Conservation (phyloP, 179 eudicot species). For the Beta lomatogona region DNA sequence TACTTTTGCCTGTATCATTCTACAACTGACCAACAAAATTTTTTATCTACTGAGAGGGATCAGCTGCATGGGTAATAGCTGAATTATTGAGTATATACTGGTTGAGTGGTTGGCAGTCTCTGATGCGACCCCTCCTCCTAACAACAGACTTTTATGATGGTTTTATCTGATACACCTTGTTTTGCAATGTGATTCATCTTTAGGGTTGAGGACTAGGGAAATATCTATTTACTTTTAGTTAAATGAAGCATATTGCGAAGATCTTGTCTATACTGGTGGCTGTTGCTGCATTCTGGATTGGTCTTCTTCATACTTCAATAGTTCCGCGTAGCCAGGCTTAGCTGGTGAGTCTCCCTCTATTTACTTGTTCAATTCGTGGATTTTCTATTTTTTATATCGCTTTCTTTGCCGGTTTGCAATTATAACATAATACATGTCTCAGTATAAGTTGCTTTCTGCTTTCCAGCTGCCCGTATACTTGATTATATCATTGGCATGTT, state of each 20-base stretch:
- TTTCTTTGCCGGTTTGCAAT: background rate
- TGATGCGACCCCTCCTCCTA: background rate
- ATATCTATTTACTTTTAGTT: background rate
- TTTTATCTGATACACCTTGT: background rate
- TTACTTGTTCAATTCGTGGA: background rate
- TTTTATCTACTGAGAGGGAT: background rate
- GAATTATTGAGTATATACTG: background rate
- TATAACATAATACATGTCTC: too few species aligned
- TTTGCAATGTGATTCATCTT: background rate
- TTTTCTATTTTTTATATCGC: background rate
- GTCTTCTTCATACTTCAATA: conserved; percentile 53
- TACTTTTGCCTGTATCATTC: too few species aligned
- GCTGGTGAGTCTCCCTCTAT: conserved; percentile 54
- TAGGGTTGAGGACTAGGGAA: background rate
- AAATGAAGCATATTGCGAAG: too few species aligned
- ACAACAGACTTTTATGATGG: background rate
- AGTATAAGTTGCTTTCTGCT: too few species aligned
- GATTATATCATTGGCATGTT: too few species aligned
- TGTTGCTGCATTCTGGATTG: too few species aligned
- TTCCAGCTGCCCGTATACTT: too few species aligned
- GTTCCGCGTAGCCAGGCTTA: conserved; percentile 62
- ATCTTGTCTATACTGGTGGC: too few species aligned
- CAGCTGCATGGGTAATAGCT: background rate
- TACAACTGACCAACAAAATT: too few species aligned
- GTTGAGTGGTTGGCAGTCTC: background rate